phyloP scores from a whole-genome alignment of 2,329 filamentous ascomycete genomes.

The Emmonsia crescens region DNA sequence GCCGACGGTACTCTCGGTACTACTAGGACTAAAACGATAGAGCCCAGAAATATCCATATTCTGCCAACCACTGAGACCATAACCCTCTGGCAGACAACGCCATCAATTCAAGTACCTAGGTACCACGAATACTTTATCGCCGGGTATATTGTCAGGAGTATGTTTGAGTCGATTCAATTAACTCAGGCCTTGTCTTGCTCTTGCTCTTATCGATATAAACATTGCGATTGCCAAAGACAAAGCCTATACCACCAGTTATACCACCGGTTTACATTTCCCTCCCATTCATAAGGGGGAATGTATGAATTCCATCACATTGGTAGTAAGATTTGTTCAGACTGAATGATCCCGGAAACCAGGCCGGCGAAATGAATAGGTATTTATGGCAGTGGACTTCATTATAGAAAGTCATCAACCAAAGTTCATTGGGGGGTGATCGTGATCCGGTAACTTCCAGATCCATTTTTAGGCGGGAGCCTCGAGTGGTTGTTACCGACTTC shows the following conservation, averaged over 20 bases:
- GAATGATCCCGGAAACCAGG: neutral
- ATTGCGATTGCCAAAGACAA: neutral
- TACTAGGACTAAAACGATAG: constrained; percentile 7
- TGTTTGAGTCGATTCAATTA: neutral
- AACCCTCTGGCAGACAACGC: neutral
- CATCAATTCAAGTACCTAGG: neutral
- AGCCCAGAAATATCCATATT: neutral
- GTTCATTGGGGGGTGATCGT: neutral
- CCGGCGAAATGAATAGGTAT: neutral
- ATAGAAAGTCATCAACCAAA: neutral
- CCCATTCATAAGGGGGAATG: neutral
- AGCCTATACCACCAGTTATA: too few species aligned
- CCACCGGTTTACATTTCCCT: neutral
- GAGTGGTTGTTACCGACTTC: neutral
- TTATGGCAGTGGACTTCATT: neutral
- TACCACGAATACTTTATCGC: neutral
- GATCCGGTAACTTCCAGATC: neutral
- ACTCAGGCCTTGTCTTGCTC: neutral
- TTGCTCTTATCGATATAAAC: neutral
- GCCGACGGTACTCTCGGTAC: constrained; percentile 17
- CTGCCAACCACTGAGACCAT: neutral
- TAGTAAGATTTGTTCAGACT: neutral
- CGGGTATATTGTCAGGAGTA: neutral
- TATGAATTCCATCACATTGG: neutral
- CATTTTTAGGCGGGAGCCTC: neutral